Evolutionary conservation across 2,329 filamentous ascomycete genomes (phyloP), one percentile per base, ranked within the genome.

Genomic region (Talaromyces sp.): DNA sequence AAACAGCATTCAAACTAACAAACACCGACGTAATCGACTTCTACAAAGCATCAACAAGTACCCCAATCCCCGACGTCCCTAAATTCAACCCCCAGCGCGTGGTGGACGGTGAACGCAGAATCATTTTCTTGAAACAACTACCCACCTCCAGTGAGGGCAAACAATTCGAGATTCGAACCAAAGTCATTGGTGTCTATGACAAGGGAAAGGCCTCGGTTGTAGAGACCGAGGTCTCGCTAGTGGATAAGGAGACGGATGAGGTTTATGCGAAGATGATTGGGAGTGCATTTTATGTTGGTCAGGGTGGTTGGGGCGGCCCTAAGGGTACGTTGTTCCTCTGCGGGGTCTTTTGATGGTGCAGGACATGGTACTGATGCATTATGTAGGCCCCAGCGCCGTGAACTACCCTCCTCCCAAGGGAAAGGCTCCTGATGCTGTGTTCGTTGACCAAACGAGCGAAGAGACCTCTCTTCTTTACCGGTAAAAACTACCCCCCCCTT

Each of bases 111-210:
- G 91, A 96, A 83, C 90, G 92, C 72, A 88, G 87, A 74, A 86
- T 96, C 68, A 85, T 89, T 65, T 89, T 95, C 78, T 80, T 91
- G 76, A 92, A 92, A 80, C 87, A 88, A 8, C 83, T 96, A 4
- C 92, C 92, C 13, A 79, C 88, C 0, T 86, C 86, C 7, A 93
- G 89, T 45, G 87, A 83, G 11, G 92, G 91, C 67, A 83, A 83
- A 69, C 87, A 85, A 68, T 95, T 96, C 77, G 90, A 95, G 82
- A 80, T 91, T 68, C 86, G 90, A 70, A 88, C 84, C 73, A 93
- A 90, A 75, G 90, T 96, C 27, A 78, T 96, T 22, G 92, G 92
- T 60, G 90, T 96, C 43, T 96, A 95, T 77, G 92, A 96, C 81
- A 96, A 96, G 83, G 92, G 92, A 72, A 90, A 91, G 70, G 86